Evolutionary conservation across 2,329 filamentous ascomycete species (phyloP), one percentile per base, ranked within the genome.

Genomic region (Aschersonia sp.): DNA sequence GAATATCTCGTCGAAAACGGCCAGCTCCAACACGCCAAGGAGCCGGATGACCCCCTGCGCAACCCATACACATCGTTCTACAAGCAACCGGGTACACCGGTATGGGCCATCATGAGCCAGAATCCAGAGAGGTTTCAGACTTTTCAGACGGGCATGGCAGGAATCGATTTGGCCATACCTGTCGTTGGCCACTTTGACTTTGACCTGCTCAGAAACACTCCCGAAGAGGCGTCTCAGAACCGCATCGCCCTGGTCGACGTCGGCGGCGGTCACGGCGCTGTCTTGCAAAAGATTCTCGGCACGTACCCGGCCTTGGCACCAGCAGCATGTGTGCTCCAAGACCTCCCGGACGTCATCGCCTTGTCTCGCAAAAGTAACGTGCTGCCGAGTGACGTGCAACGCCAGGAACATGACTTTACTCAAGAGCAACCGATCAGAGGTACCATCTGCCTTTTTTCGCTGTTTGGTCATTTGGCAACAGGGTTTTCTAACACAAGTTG

Each of bases 81-180:
- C 50, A 59, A 59, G 22, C 56, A 63, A 44, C 59, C 62, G n/a
- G 61, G 62, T 12, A 60, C 58, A 0, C 59, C 57, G 2, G 56
- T 62, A 1, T 62, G 59, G 59, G 50, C 52, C 43, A 62, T 63
- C 48, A 64, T 63, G 59, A 56, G 54, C 35, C 52, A 59, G 47
- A 49, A 62, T 29, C 58, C 57, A 0, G 55, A 60, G 48, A 54
- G 55, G 11, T 48, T 64, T 12, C 48, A 52, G 29, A 51, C 52
- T 1, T 63, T 63, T 40, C 61, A 63, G 48, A 57, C 52, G 3
- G 56, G 54, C 32, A 62, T 63, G 59, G 50, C 58, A 1, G 62
- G 61, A 8, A 52, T 64, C 4, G 60, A 63, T 42, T 50, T 58
- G 4, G 59, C 59, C 29, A 58, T 63, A n/a, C 60, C 61, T 0